Conservation (phyloP, 2,329 filamentous ascomycete genomes). For the Calonectria henricotiae region DNA sequence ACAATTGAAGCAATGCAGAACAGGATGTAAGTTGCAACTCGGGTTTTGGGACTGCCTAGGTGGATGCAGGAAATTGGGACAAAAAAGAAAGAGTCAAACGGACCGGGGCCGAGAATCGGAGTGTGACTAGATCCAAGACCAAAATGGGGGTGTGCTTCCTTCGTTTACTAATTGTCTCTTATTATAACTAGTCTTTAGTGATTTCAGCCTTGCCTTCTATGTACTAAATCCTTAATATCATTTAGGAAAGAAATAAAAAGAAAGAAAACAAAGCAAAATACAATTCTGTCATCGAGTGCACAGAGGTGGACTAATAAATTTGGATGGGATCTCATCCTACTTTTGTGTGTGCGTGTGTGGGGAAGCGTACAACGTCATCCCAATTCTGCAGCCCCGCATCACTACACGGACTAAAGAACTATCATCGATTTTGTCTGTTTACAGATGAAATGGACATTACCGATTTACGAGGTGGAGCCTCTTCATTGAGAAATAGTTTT, state of each 20-base stretch:
- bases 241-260: neutral
- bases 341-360: slow-evolving; percentile 11
- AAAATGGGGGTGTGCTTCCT: slow-evolving; percentile 19
- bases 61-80: slow-evolving; percentile 32
- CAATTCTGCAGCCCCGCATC: slow-evolving; percentile 10
- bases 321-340: neutral
- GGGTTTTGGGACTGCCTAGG: neutral
- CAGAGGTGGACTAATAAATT: neutral
- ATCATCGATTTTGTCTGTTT: neutral
- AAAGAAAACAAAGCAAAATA: neutral
- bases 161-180: slow-evolving; percentile 16
- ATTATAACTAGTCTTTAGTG: neutral
- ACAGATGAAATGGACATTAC: neutral
- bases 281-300: neutral
- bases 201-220: neutral
- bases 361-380: neutral
- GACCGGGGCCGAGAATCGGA: slow-evolving; percentile 37
- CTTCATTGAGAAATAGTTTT: neutral
- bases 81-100: slow-evolving; percentile 26
- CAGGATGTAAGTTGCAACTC: slow-evolving; percentile 1
- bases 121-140: slow-evolving; percentile 23
- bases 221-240: slow-evolving; percentile 4
- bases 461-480: neutral
- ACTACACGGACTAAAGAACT: neutral
- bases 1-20: neutral